Evolutionary conservation across 2,329 filamentous ascomycete genomes (phyloP), one percentile per base, ranked within the genome.

Genomic region (Fusarium zealandicum): DNA sequence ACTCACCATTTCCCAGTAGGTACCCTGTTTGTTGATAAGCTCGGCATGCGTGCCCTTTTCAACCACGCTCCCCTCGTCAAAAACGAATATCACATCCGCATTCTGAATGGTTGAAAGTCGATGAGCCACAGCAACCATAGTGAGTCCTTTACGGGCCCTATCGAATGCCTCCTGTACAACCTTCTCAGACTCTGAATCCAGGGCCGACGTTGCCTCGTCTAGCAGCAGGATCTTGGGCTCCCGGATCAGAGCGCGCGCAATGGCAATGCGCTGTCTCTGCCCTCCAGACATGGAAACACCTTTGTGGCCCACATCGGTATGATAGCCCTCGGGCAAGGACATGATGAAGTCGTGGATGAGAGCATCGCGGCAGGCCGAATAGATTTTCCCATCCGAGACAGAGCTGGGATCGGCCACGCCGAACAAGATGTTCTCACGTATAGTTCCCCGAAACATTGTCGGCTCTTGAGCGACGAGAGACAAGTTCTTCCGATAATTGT

Each of bases 401-500:
- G 78, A 72, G 1, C 78, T 75, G 1, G 82, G 79, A 14, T 80
- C 74, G n/a, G n/a, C n/a, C 8, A 90, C 81, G 6, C 87, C 88
- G 0, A 90, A 77, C 1, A 88, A 73, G 42, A 91, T 83, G 64
- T 91, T 91, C 50, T 92, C 88, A 13, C 84, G 80, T n/a, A 92
- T 80, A 0, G 84, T 85, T 5, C 85, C 86, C 69, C 86, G 82
- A 65, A 90, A 92, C 0, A 93, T 78, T 0, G 85, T 86, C 4
- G 90, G 81, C 65, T 93, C 89, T 71, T 93, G 90, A 3, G 88
- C 84, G 0, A 93, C 90, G 0, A 93, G 80, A 1, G 87, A 87
- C 2, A 92, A 76, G 20, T 82, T 73, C 45, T 80, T 78, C 25
- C 90, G 83, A 68, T 91, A 91, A 11, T 80, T 72, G 51, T 79